Conservation (phyloP, 2,329 filamentous ascomycete genomes). For the Botrytis pseudocinerea region DNA sequence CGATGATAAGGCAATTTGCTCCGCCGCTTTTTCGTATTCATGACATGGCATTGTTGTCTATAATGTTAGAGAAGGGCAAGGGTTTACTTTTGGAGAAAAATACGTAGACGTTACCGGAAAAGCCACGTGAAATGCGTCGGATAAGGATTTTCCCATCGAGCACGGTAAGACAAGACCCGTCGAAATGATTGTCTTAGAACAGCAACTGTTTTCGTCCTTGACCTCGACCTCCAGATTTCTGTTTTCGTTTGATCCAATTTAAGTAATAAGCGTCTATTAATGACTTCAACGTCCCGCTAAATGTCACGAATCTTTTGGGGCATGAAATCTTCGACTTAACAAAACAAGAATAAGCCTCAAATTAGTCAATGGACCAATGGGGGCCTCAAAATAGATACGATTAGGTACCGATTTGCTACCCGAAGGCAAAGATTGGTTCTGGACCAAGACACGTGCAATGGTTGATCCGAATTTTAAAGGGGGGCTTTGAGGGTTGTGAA, state of each 20-base stretch:
- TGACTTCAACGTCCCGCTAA: neutral
- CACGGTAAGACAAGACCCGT: conserved; percentile 7
- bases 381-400: neutral
- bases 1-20: neutral
- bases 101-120: neutral
- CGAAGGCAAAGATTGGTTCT: neutral
- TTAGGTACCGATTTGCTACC: conserved; percentile 12
- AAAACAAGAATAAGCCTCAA: neutral
- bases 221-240: neutral
- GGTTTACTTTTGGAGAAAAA: neutral
- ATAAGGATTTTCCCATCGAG: conserved; percentile 17
- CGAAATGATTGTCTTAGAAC: neutral
- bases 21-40: conserved; percentile 12
- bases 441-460: neutral
- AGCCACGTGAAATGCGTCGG: conserved; percentile 12
- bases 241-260: conserved; percentile 15
- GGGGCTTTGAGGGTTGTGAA: neutral
- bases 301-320: neutral
- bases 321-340: neutral
- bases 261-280: neutral
- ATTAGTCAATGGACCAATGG: conserved; percentile 4
- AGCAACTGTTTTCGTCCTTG: conserved; percentile 20
- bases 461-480: neutral
- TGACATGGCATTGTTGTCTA: neutral
- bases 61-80: conserved; percentile 3